Evolutionary conservation across 2,329 filamentous ascomycete species (phyloP), one percentile per base, ranked within the genome.

Genomic region (Diaporthe humulicola): DNA sequence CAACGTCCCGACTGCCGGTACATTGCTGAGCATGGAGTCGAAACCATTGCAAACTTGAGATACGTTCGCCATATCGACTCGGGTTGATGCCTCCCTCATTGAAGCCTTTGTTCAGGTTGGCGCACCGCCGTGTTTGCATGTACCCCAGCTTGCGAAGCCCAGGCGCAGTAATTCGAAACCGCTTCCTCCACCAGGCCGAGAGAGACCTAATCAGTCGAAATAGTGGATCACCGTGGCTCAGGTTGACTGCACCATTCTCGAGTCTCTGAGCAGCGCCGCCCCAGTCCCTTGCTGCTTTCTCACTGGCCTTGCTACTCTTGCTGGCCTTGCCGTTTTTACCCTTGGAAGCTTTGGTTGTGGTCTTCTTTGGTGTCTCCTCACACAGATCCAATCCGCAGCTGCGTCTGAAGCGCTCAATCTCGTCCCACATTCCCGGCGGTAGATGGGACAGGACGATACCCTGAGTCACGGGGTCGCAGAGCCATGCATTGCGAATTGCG

Each of bases 81-180:
- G 88, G 83, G 77, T 97, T 89, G 73, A 91, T 86, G 0, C 87
- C 86, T 66, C 93, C 89, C 17, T 91, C 89, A 42, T 90, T 89
- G 82, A 93, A 95, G 0, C 90, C 92, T 42, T 93, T 92, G 9
- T 93, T 91, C 75, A 97, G 88, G n/a, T 92, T 90, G 78, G 95
- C 93, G 2, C 98, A 85, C 33, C 91, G 89, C 78, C 93, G 88
- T n/a, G 95, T 89, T 0, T 93, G 88, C 86, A 96, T 93, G 81
- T 98, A 98, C 0, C 97, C 97, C 81, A 91, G 89, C 85, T 98
- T 99, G n/a, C 96, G 90, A 30, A 98, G 81, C 0, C 94, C 95
- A 0, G 96, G 95, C 0, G 93, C 90, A 0, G 92, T 95, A 57
- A 97, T 88, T 1, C 87, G 90, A 82, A 98, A 99, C 45, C 92